These are phyloP conservation scores for Xylaria sp. DNA, from an alignment of 2,329 filamentous ascomycete genomes.

Conservation along the genomic window DNA sequence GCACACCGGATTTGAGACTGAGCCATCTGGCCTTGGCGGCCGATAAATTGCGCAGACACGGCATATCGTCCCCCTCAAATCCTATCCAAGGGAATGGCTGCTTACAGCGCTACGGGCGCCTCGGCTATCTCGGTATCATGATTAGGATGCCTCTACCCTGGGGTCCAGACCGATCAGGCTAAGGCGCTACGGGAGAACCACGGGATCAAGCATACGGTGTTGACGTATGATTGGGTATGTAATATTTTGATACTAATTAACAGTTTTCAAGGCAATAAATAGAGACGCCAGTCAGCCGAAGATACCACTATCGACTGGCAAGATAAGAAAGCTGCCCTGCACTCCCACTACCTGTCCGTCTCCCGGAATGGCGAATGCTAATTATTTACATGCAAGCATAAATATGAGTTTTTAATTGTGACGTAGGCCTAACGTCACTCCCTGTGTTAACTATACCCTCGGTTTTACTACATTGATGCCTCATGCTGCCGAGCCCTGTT, in stretches of 20 bases:
- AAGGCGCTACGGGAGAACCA: slow-evolving; percentile 23
- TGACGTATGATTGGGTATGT: slow-evolving; percentile 23
- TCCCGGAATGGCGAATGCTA: neutral
- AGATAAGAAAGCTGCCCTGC: slow-evolving; percentile 9
- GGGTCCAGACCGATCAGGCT: slow-evolving; percentile 21
- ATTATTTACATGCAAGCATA: neutral
- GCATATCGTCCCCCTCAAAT: slow-evolving; percentile 14
- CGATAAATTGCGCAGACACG: slow-evolving; percentile 14
- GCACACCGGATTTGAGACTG: slow-evolving; percentile 4
- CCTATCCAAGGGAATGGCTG: slow-evolving; percentile 7
- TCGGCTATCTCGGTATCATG: slow-evolving; percentile 24
- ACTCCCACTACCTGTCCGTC: neutral
- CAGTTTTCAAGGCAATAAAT: slow-evolving; percentile 7
- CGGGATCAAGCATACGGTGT: neutral
- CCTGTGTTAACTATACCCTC: neutral
- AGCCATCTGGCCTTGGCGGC: slow-evolving; percentile 13
- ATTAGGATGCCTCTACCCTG: slow-evolving; percentile 9
- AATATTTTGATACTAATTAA: slow-evolving; percentile 15
- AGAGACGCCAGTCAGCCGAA: too few relatives aligned
- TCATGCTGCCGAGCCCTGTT: neutral
- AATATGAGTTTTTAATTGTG: neutral
- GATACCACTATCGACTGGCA: neutral
- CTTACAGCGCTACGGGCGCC: slow-evolving; percentile 24
- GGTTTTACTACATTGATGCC: neutral
- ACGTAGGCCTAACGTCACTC: neutral